phyloP scores from a whole-genome alignment of 768 basidiomycete species.

The Coprinopsis cinerea region DNA sequence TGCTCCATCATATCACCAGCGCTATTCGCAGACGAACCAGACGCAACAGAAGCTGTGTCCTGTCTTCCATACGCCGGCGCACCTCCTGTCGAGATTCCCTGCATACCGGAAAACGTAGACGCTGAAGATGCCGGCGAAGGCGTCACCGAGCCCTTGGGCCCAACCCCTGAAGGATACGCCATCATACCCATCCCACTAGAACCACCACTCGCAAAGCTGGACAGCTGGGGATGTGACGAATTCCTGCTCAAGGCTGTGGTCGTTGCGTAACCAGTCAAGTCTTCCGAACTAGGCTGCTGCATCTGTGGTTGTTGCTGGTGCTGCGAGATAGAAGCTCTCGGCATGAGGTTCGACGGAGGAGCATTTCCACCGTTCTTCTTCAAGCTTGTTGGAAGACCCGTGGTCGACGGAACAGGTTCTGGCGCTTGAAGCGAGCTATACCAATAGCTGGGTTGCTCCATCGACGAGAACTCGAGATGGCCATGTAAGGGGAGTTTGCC shows the following conservation, averaged over 20 bases:
- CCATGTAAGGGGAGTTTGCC: constrained; percentile 44
- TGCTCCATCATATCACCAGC: too few relatives aligned
- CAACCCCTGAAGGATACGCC: too few relatives aligned
- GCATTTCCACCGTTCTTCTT: neutral
- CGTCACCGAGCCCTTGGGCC: too few relatives aligned
- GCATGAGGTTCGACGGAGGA: neutral
- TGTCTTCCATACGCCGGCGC: too few relatives aligned
- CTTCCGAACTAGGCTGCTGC: neutral
- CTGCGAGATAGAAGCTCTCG: neutral
- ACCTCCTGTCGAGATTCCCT: too few relatives aligned
- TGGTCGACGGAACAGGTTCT: neutral
- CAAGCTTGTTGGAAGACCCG: neutral
- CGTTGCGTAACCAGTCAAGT: neutral
- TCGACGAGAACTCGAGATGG: constrained; percentile 20
- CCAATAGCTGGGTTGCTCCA: constrained; percentile 10
- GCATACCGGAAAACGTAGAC: too few relatives aligned
- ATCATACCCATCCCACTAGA: neutral
- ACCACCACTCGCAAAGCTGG: neutral
- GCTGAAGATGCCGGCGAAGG: too few relatives aligned
- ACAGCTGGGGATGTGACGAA: neutral
- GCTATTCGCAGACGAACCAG: too few relatives aligned
- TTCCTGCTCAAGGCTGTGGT: neutral
- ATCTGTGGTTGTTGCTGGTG: too few relatives aligned
- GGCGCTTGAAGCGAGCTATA: constrained; percentile 2
- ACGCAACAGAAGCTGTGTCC: too few relatives aligned